Base-by-base conservation (phyloP, 73 alveolate genomes). In the Diophrys appendiculata region DNA sequence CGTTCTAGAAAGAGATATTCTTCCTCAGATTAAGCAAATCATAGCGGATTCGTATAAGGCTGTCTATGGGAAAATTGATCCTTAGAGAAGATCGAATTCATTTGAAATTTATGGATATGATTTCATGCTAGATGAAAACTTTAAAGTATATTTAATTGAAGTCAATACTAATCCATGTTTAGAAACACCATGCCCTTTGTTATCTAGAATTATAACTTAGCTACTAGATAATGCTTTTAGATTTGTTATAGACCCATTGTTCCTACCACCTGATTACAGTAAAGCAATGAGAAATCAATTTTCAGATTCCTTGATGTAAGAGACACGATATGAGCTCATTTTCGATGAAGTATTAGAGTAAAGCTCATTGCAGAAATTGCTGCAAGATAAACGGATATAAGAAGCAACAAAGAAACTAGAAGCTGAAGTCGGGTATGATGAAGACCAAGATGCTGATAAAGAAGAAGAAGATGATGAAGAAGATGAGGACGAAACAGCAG, bases 31-130 rank as follows among this genome's bases (percentile, higher is more conserved):
- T 11, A 84, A 81, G 80, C 65, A 87, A n/a, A 70, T 93, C 25
- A 68, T 93, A 30, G 73, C 73, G 64, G 95, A 91, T 77, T 65
- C 96, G 0, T 80, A 91, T 75, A 71, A 83, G 65, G 81, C 95
- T 0, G 97, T 88, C 1, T 84, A 83, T 68, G 87, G 86, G 26
- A 87, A 73, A 69, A 91, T 93, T 18, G 90, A 93, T 69, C 86
- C 90, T n/a, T 77, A 84, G 52, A 74, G 92, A 69, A 74, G 90
- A 69, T 72, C 53, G 70, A 89, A 92, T 29, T 56, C 94, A 43
- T 93, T 90, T 74, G 97, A 92, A 74, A 89, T 92, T n/a, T 92
- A 89, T 64, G 97, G 97, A 8, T 91, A 88, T 88, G 97, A 91
- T 78, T 92, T 92, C 78, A 92, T 92, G 90, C 54, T 92, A 8